These are phyloP conservation scores for Fomitopsis pinicola DNA, from an alignment of 1,284 basidiomycete species.

Conservation along the genomic window DNA sequence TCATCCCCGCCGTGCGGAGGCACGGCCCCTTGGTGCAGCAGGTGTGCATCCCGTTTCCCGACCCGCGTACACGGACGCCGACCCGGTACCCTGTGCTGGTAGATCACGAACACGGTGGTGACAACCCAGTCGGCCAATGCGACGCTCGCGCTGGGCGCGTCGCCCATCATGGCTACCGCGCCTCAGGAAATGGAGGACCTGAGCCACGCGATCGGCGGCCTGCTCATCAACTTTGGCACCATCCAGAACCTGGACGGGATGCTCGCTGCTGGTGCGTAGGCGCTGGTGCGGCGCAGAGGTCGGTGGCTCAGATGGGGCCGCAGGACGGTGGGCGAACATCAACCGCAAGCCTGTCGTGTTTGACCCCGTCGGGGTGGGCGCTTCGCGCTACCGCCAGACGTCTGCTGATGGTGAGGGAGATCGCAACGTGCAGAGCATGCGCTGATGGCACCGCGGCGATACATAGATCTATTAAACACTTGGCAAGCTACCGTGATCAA, in stretches of 20 bases:
- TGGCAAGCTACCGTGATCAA: conserved; percentile 95
- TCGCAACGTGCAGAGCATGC: neutral
- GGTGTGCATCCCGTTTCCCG: conserved; percentile 34
- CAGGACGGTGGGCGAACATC: conserved; percentile 63
- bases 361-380: conserved; percentile 93
- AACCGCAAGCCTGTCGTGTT: conserved; percentile 82
- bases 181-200: conserved; percentile 84
- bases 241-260: conserved; percentile 76
- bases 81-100: neutral
- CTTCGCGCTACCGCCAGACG: conserved; percentile 68
- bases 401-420: conserved; percentile 43
- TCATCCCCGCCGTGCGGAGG: conserved; percentile 50
- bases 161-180: conserved; percentile 92
- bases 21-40: conserved; percentile 78
- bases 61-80: too few species aligned
- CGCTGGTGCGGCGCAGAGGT: neutral
- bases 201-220: conserved; percentile 58
- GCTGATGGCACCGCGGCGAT: neutral
- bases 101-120: conserved; percentile 93
- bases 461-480: conserved; percentile 66
- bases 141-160: conserved; percentile 84
- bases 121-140: conserved; percentile 90
- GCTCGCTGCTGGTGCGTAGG: conserved; percentile 65
- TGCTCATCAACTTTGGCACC: conserved; percentile 92
- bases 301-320: neutral